Percentiles rank a stretch among this genome's conserved stretches.
Conservation (phyloP, 257 asterid species). For the Apocynum venetum region DNA sequence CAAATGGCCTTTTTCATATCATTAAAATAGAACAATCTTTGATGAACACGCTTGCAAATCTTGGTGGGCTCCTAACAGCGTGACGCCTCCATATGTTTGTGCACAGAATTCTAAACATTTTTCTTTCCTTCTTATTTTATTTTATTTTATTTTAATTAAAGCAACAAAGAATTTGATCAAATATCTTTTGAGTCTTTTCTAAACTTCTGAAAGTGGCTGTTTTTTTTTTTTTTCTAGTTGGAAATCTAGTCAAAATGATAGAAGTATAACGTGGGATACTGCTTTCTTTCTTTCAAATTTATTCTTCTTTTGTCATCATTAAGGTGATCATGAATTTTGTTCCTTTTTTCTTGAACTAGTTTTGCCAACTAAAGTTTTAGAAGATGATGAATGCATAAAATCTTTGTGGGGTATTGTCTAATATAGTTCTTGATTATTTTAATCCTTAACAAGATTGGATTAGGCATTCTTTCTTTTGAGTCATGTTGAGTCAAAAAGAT, state of each 20-base stretch:
- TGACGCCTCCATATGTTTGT: not conserved
- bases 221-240: conserved; percentile 16
- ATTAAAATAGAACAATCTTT: conserved; percentile 1
- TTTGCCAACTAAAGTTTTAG: conserved; percentile 3
- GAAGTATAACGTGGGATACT: conserved; percentile 16
- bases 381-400: conserved; percentile 28
- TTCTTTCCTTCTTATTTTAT: no score
- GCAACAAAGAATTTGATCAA: no score
- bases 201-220: conserved; percentile 1
- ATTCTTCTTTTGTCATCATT: conserved; percentile 7
- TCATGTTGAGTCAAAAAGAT: conserved; percentile 5
- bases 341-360: not conserved
- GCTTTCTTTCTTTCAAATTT: not conserved
- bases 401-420: conserved; percentile 29
- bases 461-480: conserved; percentile 12
- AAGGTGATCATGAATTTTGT: conserved; percentile 9
- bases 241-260: conserved; percentile 35
- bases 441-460: conserved; percentile 17
- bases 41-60: conserved; percentile 18
- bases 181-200: not conserved
- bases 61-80: conserved; percentile 16
- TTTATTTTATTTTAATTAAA: no score
- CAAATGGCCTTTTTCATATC: not conserved
- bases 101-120: no score
- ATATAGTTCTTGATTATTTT: not conserved